These are phyloP conservation scores for Cymodocea nodosa DNA, from an alignment of 116 monocot genomes.

Conservation along the genomic window DNA sequence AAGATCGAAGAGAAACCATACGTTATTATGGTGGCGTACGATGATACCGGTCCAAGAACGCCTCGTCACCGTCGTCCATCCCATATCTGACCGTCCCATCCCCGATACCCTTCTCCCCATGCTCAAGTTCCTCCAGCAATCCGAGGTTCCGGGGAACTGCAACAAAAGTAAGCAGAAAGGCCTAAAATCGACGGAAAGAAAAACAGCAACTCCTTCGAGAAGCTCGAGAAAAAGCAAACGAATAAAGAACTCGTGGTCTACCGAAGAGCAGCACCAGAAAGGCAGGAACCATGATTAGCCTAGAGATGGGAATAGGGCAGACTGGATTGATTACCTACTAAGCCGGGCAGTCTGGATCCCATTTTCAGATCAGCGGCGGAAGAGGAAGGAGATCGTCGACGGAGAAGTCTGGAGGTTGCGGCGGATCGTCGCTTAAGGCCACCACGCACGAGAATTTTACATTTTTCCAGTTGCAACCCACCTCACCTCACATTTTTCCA, in stretches of 20 bases:
- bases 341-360: background rate
- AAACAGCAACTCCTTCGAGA: too few relatives aligned
- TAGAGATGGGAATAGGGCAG: background rate
- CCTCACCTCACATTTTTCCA: too few relatives aligned
- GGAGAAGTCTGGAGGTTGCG: too few relatives aligned
- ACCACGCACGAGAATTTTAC: too few relatives aligned
- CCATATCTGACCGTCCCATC: conserved; percentile 9
- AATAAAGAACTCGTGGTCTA: background rate
- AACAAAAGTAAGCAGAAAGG: background rate
- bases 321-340: background rate
- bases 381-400: too few relatives aligned
- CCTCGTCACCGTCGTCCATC: conserved; percentile 72
- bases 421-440: too few relatives aligned
- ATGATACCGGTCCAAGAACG: conserved; percentile 72
- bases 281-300: background rate
- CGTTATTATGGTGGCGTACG: conserved; percentile 40
- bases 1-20: conserved; percentile 4
- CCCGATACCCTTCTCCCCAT: conserved; percentile 70
- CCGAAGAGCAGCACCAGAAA: conserved; percentile 2
- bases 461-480: too few relatives aligned
- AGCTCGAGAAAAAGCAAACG: background rate
- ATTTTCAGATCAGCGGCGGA: background rate
- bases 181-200: background rate
- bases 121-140: conserved; percentile 67
- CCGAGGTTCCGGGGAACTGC: conserved; percentile 68